Conservation (phyloP, 352 stramenopile species). For the Globisporangium apiculatum region DNA sequence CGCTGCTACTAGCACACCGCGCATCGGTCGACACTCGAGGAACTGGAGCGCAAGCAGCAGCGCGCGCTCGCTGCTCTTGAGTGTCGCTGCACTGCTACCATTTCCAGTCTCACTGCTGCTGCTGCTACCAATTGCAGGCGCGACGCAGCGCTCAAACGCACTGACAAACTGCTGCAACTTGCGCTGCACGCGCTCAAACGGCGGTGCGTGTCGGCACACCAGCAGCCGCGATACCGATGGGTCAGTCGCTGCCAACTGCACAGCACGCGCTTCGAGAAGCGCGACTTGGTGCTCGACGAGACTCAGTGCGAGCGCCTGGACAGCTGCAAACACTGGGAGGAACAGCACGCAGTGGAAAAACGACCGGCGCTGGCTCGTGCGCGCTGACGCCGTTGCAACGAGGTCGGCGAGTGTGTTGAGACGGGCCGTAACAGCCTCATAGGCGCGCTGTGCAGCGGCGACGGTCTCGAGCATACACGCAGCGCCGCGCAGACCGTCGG, state of each 20-base stretch:
- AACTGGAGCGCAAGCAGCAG: constrained; percentile 53
- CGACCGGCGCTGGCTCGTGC: constrained; percentile 54
- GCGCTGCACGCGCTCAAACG: constrained; percentile 41
- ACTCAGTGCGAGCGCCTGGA: constrained; percentile 32
- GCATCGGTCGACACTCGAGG: constrained; percentile 3
- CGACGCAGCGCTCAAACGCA: constrained; percentile 57
- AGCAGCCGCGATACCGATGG: background rate
- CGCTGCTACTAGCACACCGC: no score
- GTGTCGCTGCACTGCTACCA: constrained; percentile 1
- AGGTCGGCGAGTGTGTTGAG: constrained; percentile 25
- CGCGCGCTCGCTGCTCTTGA: constrained; percentile 23
- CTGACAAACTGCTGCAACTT: constrained; percentile 65
- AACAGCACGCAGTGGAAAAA: constrained; percentile 46
- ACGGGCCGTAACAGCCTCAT: constrained; percentile 24
- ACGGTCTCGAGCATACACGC: constrained; percentile 59
- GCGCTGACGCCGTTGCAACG: constrained; percentile 30
- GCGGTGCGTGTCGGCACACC: constrained; percentile 12
- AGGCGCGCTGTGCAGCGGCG: constrained; percentile 29
- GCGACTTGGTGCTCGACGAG: constrained; percentile 47
- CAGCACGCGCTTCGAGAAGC: constrained; percentile 12
- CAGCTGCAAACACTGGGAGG: constrained; percentile 33
- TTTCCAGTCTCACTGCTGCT: no score
- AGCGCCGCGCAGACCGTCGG: constrained; percentile 50
- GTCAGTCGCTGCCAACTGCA: no score
- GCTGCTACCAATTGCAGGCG: no score